Conservation (phyloP, 2,329 filamentous ascomycete genomes). For the Scopulariopsis brevicaulis region DNA sequence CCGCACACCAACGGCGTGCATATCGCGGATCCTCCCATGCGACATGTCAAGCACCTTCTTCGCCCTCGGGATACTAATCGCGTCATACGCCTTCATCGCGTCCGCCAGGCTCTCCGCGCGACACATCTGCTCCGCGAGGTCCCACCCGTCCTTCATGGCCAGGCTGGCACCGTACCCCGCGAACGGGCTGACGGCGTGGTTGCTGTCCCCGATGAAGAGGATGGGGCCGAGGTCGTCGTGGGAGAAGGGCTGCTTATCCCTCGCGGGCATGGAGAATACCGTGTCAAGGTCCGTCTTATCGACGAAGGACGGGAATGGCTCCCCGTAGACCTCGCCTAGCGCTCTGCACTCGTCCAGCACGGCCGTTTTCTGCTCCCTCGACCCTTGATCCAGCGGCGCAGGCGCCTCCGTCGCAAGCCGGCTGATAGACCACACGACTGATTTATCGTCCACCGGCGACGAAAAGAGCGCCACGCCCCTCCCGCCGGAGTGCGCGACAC, state of each 20-base stretch:
- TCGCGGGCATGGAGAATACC: constrained; percentile 25
- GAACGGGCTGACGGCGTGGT: constrained; percentile 37
- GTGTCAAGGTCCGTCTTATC: constrained; percentile 23
- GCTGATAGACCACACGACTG: constrained; percentile 30
- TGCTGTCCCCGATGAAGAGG: constrained; percentile 36
- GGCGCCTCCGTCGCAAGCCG: constrained; percentile 13
- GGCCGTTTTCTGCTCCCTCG: constrained; percentile 11
- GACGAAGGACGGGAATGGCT: constrained; percentile 27
- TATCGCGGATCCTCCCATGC: constrained; percentile 11
- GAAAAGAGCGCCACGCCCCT: constrained; percentile 29
- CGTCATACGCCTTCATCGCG: constrained; percentile 22
- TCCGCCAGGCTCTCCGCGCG: constrained; percentile 11
- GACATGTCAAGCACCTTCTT: constrained; percentile 12
- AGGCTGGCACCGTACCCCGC: constrained; percentile 36
- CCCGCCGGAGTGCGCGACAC: constrained; percentile 21
- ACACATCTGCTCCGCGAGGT: constrained; percentile 28
- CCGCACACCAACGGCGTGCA: constrained; percentile 13
- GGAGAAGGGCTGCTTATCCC: constrained; percentile 30
- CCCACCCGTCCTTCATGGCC: constrained; percentile 32
- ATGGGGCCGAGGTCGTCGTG: constrained; percentile 18
- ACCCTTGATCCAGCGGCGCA: constrained; percentile 7
- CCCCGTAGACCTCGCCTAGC: constrained; percentile 20
- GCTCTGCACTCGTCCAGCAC: constrained; percentile 19
- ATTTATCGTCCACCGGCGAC: constrained; percentile 27
- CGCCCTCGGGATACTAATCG: constrained; percentile 20